Percentiles rank a stretch among this genome's conserved stretches.
These are phyloP conservation scores for Vigna radiata DNA, from an alignment of 306 rosid genomes.

Conservation along the genomic window DNA sequence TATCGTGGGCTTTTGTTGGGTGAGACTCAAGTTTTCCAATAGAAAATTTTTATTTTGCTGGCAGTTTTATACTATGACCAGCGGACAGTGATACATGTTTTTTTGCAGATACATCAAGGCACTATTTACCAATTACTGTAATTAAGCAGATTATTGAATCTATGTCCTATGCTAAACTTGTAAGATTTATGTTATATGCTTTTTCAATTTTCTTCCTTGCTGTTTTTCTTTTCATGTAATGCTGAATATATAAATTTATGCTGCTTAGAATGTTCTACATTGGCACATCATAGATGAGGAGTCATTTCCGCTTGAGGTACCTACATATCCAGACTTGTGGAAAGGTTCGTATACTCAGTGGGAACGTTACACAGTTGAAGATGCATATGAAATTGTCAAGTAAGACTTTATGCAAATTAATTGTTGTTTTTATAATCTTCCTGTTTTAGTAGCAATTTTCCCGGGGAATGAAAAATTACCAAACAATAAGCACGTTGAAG, in stretches of 20 bases:
- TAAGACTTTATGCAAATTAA: slow-evolving; percentile 53
- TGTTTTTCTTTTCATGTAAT: slow-evolving; percentile 46
- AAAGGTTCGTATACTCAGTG: slow-evolving; percentile 87
- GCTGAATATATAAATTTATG: slow-evolving; percentile 56
- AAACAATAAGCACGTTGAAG: slow-evolving; percentile 18
- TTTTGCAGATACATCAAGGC: slow-evolving; percentile 94
- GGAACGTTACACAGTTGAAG: slow-evolving; percentile 95
- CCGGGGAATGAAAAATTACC: slow-evolving; percentile 14
- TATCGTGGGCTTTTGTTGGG: slow-evolving; percentile 95
- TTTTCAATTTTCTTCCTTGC: slow-evolving; percentile 23
- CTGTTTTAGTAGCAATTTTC: slow-evolving; percentile 25
- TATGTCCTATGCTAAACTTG: slow-evolving; percentile 95
- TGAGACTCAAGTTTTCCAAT: slow-evolving; percentile 48
- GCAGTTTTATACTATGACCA: slow-evolving; percentile 31
- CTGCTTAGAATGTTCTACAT: slow-evolving; percentile 88
- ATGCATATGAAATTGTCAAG: slow-evolving; percentile 89
- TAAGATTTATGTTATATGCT: slow-evolving; percentile 50
- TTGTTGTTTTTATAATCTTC: slow-evolving; percentile 15
- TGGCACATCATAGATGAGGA: slow-evolving; percentile 95
- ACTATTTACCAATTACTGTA: slow-evolving; percentile 76
- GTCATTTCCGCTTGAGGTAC: slow-evolving; percentile 93
- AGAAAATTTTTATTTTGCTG: slow-evolving; percentile 11
- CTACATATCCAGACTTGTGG: slow-evolving; percentile 91
- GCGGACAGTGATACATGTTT: slow-evolving; percentile 42
- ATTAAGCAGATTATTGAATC: slow-evolving; percentile 91